These are phyloP conservation scores for Begonia fuchsioides DNA, from an alignment of 306 rosid genomes.

Conservation along the genomic window DNA sequence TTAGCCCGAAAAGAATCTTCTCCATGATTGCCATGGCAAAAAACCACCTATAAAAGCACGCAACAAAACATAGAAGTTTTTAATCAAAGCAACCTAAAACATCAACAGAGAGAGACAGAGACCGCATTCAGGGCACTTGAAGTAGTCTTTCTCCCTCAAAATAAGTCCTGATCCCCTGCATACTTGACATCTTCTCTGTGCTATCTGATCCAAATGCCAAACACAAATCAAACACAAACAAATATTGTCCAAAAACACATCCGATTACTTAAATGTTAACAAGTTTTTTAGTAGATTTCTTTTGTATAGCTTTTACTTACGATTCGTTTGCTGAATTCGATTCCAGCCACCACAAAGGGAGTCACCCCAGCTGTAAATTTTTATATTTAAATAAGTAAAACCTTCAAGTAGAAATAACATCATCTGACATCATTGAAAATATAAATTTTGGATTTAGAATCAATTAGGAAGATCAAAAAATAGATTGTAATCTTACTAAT, in stretches of 20 bases:
- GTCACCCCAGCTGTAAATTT: constrained; percentile 54
- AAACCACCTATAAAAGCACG: constrained; percentile 47
- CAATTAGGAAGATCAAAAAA: too few species aligned
- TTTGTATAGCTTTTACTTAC: constrained; percentile 24
- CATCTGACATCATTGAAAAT: too few species aligned
- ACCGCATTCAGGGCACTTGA: constrained; percentile 82
- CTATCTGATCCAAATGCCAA: constrained; percentile 28
- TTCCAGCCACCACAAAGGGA: constrained; percentile 88
- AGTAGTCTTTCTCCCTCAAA: constrained; percentile 36
- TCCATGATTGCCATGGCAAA: constrained; percentile 98
- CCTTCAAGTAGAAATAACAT: too few species aligned
- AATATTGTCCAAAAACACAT: neutral
- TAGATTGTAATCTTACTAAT: too few species aligned
- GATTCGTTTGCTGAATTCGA: constrained; percentile 82
- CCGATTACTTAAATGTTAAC: neutral
- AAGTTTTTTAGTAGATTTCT: neutral
- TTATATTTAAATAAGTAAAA: too few species aligned
- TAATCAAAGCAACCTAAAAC: neutral
- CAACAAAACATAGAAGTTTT: too few species aligned
- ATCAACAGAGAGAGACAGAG: neutral
- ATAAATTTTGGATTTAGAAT: too few species aligned
- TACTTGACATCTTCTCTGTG: constrained; percentile 49
- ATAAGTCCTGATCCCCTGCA: constrained; percentile 88
- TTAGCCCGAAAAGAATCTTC: constrained; percentile 72
- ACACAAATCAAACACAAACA: neutral